A percentile compares a stretch with the other conserved stretches of the same genome.
Conservation (phyloP, 176 grass and related monocot species). For the Triticum turgidum region DNA sequence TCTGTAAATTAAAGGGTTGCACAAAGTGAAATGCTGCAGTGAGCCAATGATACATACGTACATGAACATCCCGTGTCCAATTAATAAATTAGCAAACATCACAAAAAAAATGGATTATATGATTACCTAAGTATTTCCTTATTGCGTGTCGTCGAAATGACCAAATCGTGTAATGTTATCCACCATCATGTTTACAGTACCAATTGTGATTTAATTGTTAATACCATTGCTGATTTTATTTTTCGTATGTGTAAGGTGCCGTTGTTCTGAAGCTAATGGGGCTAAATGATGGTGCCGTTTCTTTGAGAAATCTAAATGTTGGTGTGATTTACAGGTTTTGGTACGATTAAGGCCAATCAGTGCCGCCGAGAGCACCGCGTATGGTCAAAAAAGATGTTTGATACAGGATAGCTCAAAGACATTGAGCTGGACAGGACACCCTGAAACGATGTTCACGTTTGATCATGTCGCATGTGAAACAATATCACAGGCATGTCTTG, state of each 20-base stretch:
- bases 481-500: constrained; percentile 67
- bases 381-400: constrained; percentile 68
- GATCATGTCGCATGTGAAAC: constrained; percentile 88
- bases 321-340: constrained; percentile 49
- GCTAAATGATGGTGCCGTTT: not conserved
- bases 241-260: not conserved
- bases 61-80: not conserved
- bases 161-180: not conserved
- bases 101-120: not conserved
- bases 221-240: not conserved
- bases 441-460: constrained; percentile 81
- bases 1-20: not conserved
- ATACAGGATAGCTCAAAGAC: constrained; percentile 81
- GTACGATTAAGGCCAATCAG: constrained; percentile 75
- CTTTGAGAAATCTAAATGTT: not conserved
- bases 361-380: constrained; percentile 37
- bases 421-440: constrained; percentile 76
- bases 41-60: not conserved
- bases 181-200: not conserved
- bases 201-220: not conserved
- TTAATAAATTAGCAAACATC: not conserved
- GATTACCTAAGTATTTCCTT: not conserved
- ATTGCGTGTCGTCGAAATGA: not conserved
- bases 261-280: not conserved
- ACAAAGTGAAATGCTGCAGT: not conserved